Conservation (phyloP, 352 stramenopile genomes). For the Phytopythium litorale region DNA sequence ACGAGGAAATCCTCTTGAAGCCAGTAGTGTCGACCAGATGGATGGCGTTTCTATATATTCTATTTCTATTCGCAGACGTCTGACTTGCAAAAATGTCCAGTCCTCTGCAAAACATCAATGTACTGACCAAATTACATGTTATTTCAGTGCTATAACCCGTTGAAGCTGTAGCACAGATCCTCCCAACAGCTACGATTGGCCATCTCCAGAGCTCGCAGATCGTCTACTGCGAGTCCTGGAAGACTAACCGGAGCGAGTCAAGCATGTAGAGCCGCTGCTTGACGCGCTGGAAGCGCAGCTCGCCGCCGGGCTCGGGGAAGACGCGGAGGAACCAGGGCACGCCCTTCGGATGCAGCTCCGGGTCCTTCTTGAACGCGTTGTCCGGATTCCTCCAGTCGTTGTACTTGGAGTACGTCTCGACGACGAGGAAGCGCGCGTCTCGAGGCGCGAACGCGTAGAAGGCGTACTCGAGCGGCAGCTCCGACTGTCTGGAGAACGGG, state of each 20-base stretch:
- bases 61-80: not conserved
- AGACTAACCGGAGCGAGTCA: constrained; percentile 23
- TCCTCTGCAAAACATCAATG: too few relatives aligned
- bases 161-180: too few relatives aligned
- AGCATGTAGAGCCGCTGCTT: constrained; percentile 35
- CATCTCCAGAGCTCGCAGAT: too few relatives aligned
- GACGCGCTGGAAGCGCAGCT: constrained; percentile 27
- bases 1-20: not conserved
- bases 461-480: constrained; percentile 62
- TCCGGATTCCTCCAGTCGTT: constrained; percentile 66
- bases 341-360: constrained; percentile 46
- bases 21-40: too few relatives aligned
- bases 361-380: constrained; percentile 62
- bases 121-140: too few relatives aligned
- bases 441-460: constrained; percentile 59
- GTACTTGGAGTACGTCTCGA: constrained; percentile 55
- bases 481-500: constrained; percentile 60
- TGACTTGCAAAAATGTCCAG: not conserved
- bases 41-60: not conserved
- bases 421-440: constrained; percentile 45
- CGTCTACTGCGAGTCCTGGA: constrained; percentile 16
- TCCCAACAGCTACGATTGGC: too few relatives aligned
- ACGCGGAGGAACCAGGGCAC: constrained; percentile 64
- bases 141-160: too few relatives aligned
- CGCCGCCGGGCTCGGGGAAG: constrained; percentile 23